Conservation (phyloP, 257 asterid genomes). For the Nicotiana benthamiana region DNA sequence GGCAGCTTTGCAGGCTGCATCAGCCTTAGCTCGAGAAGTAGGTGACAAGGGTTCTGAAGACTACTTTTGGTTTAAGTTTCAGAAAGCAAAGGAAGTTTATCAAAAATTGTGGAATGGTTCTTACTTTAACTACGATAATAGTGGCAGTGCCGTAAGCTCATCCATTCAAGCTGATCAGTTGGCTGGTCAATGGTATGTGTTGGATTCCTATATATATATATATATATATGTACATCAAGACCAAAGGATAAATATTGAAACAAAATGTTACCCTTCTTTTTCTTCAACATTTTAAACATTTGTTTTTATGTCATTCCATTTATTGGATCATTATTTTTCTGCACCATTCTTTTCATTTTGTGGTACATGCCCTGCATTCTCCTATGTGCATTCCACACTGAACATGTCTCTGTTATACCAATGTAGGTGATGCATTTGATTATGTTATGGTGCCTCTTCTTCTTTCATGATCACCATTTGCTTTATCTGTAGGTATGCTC, state of each 20-base stretch:
- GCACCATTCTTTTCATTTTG: background rate
- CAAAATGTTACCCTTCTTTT: background rate
- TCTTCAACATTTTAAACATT: background rate
- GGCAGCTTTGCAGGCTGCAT: conserved; percentile 95
- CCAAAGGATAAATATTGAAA: background rate
- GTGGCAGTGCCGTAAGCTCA: conserved; percentile 58
- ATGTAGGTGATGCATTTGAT: background rate
- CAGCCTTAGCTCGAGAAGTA: conserved; percentile 73
- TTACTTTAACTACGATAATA: conserved; percentile 73
- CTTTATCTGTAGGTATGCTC: conserved; percentile 65
- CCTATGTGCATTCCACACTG: background rate
- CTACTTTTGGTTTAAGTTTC: conserved; percentile 71
- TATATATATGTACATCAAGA: background rate
- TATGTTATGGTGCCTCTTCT: conserved; percentile 4
- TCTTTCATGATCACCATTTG: background rate
- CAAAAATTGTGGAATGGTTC: conserved; percentile 85
- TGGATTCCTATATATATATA: background rate
- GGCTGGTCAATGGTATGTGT: conserved; percentile 85
- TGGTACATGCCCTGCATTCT: background rate
- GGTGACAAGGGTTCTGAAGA: conserved; percentile 79
- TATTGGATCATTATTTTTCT: background rate
- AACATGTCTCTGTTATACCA: background rate
- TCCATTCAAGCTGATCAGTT: conserved; percentile 97
- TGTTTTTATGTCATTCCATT: background rate
- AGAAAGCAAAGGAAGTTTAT: conserved; percentile 73